phyloP scores from a whole-genome alignment of 225 moss, liverwort and hornwort genomes.

The Rhytidiadelphus loreus region DNA sequence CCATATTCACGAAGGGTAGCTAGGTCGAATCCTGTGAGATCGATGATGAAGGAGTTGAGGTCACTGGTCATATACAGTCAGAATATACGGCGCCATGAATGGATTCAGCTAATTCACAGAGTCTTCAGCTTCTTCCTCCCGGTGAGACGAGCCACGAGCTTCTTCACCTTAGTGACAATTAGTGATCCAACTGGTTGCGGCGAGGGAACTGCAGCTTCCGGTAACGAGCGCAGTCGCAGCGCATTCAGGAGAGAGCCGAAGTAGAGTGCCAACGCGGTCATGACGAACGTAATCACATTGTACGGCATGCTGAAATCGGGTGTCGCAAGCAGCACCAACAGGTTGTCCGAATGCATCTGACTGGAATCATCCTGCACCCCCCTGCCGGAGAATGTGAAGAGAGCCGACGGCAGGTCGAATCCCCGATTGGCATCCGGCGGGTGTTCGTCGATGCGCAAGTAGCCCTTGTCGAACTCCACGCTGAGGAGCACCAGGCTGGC shows the following conservation, averaged over 20 bases:
- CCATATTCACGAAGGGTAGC: neutral
- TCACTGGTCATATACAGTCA: constrained; percentile 5
- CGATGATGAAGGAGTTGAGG: constrained; percentile 18
- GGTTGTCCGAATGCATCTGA: constrained; percentile 63
- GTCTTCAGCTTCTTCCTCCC: constrained; percentile 15
- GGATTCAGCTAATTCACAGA: neutral
- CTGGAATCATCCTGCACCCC: neutral
- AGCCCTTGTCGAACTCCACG: constrained; percentile 89
- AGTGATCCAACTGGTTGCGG: neutral
- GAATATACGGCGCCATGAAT: neutral
- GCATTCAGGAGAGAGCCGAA: constrained; percentile 89
- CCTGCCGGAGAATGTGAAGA: constrained; percentile 52
- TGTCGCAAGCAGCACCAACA: constrained; percentile 74
- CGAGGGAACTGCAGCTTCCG: neutral
- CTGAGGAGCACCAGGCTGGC: constrained; percentile 41
- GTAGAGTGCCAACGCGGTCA: constrained; percentile 89
- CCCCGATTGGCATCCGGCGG: constrained; percentile 97
- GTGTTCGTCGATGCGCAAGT: constrained; percentile 92
- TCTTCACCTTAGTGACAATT: neutral
- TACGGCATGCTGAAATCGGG: constrained; percentile 99
- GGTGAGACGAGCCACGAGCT: constrained; percentile 8
- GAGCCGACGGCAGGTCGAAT: constrained; percentile 80
- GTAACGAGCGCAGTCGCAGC: constrained; percentile 62
- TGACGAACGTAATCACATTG: constrained; percentile 94
- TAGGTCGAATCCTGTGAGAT: neutral